Evolutionary conservation across 768 basidiomycete species (phyloP).

Genomic region (Suillus spraguei): DNA sequence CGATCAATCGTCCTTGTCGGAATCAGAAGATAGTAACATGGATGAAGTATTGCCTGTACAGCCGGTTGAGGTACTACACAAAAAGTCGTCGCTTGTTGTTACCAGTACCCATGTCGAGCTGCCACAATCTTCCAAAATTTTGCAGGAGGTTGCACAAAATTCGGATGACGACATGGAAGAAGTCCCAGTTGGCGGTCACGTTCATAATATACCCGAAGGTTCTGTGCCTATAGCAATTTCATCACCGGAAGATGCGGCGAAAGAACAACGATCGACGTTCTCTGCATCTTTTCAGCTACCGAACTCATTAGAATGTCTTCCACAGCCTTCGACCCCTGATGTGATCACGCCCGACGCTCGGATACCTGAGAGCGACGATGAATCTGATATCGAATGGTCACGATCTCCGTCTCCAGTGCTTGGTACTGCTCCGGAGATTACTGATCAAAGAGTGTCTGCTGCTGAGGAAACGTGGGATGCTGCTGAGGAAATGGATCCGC

Average conservation of each 20-base stretch:
- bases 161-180: conserved; percentile 45
- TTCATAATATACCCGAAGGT: background rate
- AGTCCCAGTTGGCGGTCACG: conserved; percentile 15
- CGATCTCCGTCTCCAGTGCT: conserved; percentile 38
- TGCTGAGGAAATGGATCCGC: conserved; percentile 82
- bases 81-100: conserved; percentile 6
- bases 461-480: conserved; percentile 69
- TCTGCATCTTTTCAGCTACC: conserved; percentile 12
- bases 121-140: background rate
- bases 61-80: conserved; percentile 13
- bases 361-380: conserved; percentile 25
- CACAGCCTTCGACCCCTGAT: conserved; percentile 17
- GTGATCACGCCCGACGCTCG: conserved; percentile 4
- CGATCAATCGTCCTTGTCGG: conserved; percentile 2
- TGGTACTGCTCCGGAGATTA: conserved; percentile 9
- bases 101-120: conserved; percentile 3
- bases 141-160: conserved; percentile 18
- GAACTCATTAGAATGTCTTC: conserved; percentile 6
- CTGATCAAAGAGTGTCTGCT: conserved; percentile 12
- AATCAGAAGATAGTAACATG: background rate
- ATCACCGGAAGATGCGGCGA: conserved; percentile 20
- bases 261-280: background rate
- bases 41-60: conserved; percentile 7
- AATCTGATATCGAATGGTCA: conserved; percentile 38
- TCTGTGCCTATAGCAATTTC: conserved; percentile 3